Evolutionary conservation across 2,329 filamentous ascomycete species (phyloP), one percentile per base, ranked within the genome.

Genomic region (Aureobasidium sp.): DNA sequence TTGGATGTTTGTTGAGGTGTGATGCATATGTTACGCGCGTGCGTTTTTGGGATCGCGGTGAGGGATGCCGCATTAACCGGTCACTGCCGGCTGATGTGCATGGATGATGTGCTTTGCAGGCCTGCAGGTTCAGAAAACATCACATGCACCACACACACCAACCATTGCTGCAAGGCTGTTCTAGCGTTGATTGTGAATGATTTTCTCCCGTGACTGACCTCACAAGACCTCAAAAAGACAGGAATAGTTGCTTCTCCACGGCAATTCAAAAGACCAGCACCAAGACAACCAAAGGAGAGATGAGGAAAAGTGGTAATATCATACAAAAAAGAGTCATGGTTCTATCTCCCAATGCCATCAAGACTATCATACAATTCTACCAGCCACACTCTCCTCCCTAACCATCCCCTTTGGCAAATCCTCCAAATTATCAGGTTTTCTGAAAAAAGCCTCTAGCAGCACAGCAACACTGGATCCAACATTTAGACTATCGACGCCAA

Each of bases 401-500:
- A 25, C 8, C 15, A 15, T 49, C 2, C 22, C 44, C 44, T 37
- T 29, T 8, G 34, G 17, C 0, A 59, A 9, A 61, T 44, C 57
- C 8, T 61, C 57, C 12, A 61, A 5, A 20, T 61, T 44, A 15
- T 51, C 68, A n/a, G 72, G 71, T 60, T 66, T 70, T 56, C 77
- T 81, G 29, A 49, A 49, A 5, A 49, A 49, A 4, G 47, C 47
- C 29, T 49, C 47, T 11, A 49, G 25, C 5, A 49, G 34, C 3
- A 49, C 47, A 1, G 47, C 47, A 49, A 49, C 47, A 20, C 17
- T 20, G 6, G 27, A 34, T 14, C 47, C 47, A 11, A 49, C 47
- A 34, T 49, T 49, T 29, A 49, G 22, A 34, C 47, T 49, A 5
- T 48, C 66, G 70, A 99, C 85, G 1, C 81, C 71, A 67, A 85